Conservation (phyloP, 179 eudicot genomes). For the Vitellaria paradoxa region DNA sequence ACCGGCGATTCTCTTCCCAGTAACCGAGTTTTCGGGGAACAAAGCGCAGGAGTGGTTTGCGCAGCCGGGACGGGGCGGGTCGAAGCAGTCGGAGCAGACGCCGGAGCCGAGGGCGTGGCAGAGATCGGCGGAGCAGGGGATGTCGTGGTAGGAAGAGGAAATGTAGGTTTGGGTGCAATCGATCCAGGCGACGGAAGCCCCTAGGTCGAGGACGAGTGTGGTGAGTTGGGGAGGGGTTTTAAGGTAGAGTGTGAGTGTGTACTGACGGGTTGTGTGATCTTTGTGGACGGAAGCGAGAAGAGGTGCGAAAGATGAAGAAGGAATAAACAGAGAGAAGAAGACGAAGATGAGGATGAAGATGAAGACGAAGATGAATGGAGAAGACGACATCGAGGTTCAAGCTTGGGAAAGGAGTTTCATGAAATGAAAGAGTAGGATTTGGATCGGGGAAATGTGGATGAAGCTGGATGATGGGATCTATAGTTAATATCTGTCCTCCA, state of each 20-base stretch:
- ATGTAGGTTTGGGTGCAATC: constrained; percentile 28
- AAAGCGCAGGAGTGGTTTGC: constrained; percentile 27
- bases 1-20: constrained; percentile 3
- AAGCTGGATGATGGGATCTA: no score
- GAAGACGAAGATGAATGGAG: neutral
- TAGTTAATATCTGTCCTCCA: no score
- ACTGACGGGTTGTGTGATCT: constrained; percentile 21
- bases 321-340: constrained; percentile 3
- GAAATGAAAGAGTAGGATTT: no score
- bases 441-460: no score
- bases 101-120: constrained; percentile 21
- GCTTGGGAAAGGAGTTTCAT: no score
- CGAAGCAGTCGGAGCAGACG: constrained; percentile 19
- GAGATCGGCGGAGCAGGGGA: constrained; percentile 30
- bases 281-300: constrained; percentile 23
- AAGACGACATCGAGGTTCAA: neutral
- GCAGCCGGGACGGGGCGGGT: constrained; percentile 22
- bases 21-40: constrained; percentile 25
- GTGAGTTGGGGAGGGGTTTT: constrained; percentile 31
- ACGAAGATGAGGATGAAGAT: no score
- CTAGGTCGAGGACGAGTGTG: constrained; percentile 30
- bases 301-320: constrained; percentile 13
- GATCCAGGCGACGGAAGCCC: constrained; percentile 29
- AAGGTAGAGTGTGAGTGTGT: constrained; percentile 24
- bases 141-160: constrained; percentile 20